phyloP scores from a whole-genome alignment of 192 early-diverging fungal species.

The Linnemannia exigua region DNA sequence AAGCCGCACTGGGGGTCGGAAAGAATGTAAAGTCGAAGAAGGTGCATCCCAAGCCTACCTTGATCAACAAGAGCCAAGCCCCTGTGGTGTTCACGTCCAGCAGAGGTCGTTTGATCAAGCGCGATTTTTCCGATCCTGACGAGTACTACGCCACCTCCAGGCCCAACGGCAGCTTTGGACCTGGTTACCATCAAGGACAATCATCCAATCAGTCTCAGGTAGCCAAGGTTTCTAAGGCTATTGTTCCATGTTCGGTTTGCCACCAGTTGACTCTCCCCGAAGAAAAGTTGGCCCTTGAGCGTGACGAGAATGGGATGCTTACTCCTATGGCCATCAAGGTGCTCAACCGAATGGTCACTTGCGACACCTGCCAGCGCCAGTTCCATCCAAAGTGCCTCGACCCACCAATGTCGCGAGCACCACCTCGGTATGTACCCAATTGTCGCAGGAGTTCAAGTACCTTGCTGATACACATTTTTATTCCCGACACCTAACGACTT shows the following conservation, averaged over 20 bases:
- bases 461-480: background rate
- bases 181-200: slow-evolving; percentile 1
- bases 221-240: slow-evolving; percentile 22
- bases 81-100: slow-evolving; percentile 51
- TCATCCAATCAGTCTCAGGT: slow-evolving; percentile 1
- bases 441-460: background rate
- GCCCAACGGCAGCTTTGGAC: background rate
- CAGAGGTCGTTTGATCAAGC: slow-evolving; percentile 47
- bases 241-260: slow-evolving; percentile 46
- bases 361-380: slow-evolving; percentile 45
- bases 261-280: slow-evolving; percentile 52
- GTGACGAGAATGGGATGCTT: slow-evolving; percentile 28
- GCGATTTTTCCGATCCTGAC: slow-evolving; percentile 33
- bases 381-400: slow-evolving; percentile 55
- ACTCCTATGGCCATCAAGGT: slow-evolving; percentile 51
- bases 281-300: slow-evolving; percentile 44
- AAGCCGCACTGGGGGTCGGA: background rate
- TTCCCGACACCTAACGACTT: background rate
- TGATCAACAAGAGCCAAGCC: slow-evolving; percentile 23
- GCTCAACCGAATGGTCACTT: slow-evolving; percentile 48
- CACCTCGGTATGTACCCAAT: slow-evolving; percentile 39
- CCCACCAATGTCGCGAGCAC: slow-evolving; percentile 49
- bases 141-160: slow-evolving; percentile 11
- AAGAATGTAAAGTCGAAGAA: slow-evolving; percentile 57
- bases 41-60: slow-evolving; percentile 42